Evolutionary conservation across 257 asterid genomes (phyloP), one percentile per base, ranked within the genome.

Genomic region (Fraxinus pennsylvanica): DNA sequence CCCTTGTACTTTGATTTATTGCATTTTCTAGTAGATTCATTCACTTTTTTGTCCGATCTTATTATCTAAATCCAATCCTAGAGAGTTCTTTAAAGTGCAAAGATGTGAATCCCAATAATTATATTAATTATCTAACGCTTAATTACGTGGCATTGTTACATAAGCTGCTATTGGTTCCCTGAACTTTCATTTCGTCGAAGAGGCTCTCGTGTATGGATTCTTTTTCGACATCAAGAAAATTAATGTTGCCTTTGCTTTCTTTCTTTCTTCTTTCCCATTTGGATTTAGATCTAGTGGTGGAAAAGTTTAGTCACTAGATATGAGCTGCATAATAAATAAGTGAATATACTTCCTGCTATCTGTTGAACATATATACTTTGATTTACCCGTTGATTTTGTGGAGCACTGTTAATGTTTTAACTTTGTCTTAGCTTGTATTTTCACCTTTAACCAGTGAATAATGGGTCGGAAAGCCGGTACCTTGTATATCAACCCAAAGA

Each of bases 381-480:
- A 67, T 30, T 17, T 71, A 33, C 32, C 45, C 32, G 63, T 38
- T 61, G 68, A 9, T 50, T 38, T 63, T 52, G 14, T 71, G 68
- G 21, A 47, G 22, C 33, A 13, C 39, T 77, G 68, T 25, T 65
- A 39, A 52, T 43, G 22, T 68, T 74, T 68, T 61, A 80, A 15
- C n/a, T 5, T 54, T 35, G 15, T 43, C 73, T 72, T 67, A 14
- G 27, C 30, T 32, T 57, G 68, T 36, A 33, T 27, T 43, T 70
- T 41, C 35, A 14, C 71, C 71, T 32, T 47, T 70, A 45, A 69
- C 57, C 50, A 82, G 81, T 82, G 86, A 86, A 84, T 36, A 45
- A 93, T 96, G 99, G 99, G 99, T 72, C 85, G 96, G 81, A 91
- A 93, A 85, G 90, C 87, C 71, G 92, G 96, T 57, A 79, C 87